Percentiles rank a stretch among this genome's conserved stretches.
Conservation (phyloP, 2,329 filamentous ascomycete species). For the Trichoderma harzianum region DNA sequence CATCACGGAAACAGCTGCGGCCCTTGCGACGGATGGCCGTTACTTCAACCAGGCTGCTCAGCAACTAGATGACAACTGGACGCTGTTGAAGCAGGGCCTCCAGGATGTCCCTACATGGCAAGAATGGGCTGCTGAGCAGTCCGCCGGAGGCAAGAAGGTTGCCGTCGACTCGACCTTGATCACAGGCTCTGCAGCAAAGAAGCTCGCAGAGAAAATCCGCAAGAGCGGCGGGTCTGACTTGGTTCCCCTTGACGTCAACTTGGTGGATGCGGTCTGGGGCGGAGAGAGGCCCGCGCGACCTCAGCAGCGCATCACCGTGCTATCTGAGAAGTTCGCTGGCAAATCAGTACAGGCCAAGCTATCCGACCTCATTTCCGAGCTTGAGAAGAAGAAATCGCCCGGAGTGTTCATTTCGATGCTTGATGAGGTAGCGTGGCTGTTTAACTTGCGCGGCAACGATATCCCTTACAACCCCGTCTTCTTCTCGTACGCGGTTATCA, state of each 20-base stretch:
- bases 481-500: slow-evolving; percentile 92
- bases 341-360: slow-evolving; percentile 83
- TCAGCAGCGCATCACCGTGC: slow-evolving; percentile 69
- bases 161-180: slow-evolving; percentile 89
- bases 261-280: slow-evolving; percentile 91
- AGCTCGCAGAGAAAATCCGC: slow-evolving; percentile 80
- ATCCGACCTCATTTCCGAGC: slow-evolving; percentile 79
- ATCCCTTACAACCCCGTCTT: slow-evolving; percentile 98
- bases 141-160: slow-evolving; percentile 80
- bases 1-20: slow-evolving; percentile 79
- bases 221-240: slow-evolving; percentile 79
- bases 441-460: slow-evolving; percentile 90
- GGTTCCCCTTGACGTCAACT: slow-evolving; percentile 71
- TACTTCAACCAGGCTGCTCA: slow-evolving; percentile 97
- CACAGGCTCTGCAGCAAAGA: slow-evolving; percentile 60
- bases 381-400: slow-evolving; percentile 82
- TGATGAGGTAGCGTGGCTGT: slow-evolving; percentile 97
- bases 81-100: slow-evolving; percentile 84
- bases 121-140: slow-evolving; percentile 87
- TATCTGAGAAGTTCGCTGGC: slow-evolving; percentile 71
- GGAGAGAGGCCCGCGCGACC: slow-evolving; percentile 69
- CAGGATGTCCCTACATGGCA: slow-evolving; percentile 96
- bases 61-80: slow-evolving; percentile 90
- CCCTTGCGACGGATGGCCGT: slow-evolving; percentile 88
- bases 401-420: slow-evolving; percentile 92